These are phyloP conservation scores for Puccinia novopanici DNA, from an alignment of 1,284 basidiomycete genomes.

Conservation along the genomic window DNA sequence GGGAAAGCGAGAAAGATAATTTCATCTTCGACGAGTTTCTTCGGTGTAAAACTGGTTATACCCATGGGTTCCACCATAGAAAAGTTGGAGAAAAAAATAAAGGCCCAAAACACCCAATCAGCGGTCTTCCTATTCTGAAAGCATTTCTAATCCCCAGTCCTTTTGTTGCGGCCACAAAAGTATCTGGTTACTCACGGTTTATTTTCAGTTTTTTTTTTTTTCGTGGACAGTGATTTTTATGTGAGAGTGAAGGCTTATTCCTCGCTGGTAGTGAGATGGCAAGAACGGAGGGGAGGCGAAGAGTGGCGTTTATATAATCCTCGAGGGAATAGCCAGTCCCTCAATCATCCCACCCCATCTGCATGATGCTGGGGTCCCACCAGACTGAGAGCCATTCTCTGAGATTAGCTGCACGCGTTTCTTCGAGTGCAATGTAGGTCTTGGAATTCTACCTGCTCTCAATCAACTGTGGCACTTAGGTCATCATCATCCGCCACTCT, in stretches of 20 bases:
- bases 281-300: not conserved
- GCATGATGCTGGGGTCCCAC: not conserved
- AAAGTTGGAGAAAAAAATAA: not conserved
- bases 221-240: not conserved
- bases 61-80: too few relatives aligned
- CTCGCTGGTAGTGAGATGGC: not conserved
- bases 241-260: not conserved
- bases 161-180: not conserved
- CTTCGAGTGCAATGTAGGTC: not conserved
- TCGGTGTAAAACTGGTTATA: not conserved
- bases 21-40: not conserved
- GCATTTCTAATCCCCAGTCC: too few relatives aligned
- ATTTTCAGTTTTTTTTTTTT: not conserved
- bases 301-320: not conserved
- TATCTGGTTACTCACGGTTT: not conserved
- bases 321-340: not conserved
- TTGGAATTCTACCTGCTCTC: not conserved
- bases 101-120: not conserved
- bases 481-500: not conserved
- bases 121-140: not conserved
- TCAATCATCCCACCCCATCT: not conserved
- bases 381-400: not conserved
- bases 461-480: not conserved
- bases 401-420: not conserved
- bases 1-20: not conserved